Base-by-base conservation (phyloP, 768 basidiomycete genomes). In the Suillus fuscotomentosus region DNA sequence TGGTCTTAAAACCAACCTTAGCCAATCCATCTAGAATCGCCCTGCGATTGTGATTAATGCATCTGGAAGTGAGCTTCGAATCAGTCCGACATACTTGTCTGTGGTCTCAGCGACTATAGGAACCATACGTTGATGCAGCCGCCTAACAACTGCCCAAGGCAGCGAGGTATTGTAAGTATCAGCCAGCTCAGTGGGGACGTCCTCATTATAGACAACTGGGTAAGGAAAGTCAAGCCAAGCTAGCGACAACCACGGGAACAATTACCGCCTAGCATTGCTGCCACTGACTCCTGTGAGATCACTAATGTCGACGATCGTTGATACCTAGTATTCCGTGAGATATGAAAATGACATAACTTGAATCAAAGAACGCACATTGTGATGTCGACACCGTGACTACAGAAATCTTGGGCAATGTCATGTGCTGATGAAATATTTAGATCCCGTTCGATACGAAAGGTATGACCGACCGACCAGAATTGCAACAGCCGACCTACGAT, bases 401-500 rank as follows among this genome's bases (percentile, higher is more conserved):
- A 68, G 36, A 73, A 74, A 59, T 80, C 79, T 60, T 75, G 76
- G 1, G 79, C 75, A 20, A 82, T 73, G 34, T 81, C 80, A 60
- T 78, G 78, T 5, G 63, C 77, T 75, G 66, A 9, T 36, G 4
- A 10, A 9, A 55, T 17, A 34, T 5, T 15, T 41, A 64, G 65
- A 64, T 24, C 61, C 24, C 24, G 27, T 48, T n/a, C 5, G 47
- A 55, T 34, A 31, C 3, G 27, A 5, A 22, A 38, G 15, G 15
- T 24, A 15, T 24, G 38, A 22, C 15, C 2, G 15, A 50, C 73
- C 20, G 68, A 83, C 83, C 83, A 22, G 88, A 88, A 60, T 84
- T 88, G 51, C 86, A 85, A n/a, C 88, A 83, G 14, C 90, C 89
- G 2, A 91, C 78, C 78, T n/a, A 91, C 79, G 1, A 90, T 78